Evolutionary conservation across 139 green algal genomes (phyloP), one percentile per base, ranked within the genome.

Genomic region (Asterochloris sp.): DNA sequence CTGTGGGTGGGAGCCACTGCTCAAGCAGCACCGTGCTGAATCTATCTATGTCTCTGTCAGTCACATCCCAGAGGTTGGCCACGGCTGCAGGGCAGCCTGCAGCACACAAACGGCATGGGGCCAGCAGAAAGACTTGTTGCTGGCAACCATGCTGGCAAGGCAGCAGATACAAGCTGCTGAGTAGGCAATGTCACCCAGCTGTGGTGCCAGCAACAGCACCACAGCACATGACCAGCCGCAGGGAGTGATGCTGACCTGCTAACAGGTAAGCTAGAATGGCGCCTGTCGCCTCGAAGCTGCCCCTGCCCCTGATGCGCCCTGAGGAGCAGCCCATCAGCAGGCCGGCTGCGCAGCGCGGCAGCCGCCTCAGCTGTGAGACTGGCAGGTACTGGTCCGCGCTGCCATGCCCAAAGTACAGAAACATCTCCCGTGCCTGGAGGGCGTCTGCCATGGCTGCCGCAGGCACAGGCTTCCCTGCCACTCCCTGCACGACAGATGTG

Each of bases 51-150:
- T 98, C 96, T 12, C 89, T 76, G 80, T 98, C 96, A 13, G 96
- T 98, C n/a, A 98, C 96, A 82, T 98, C 96, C 96, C 96, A 98
- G 29, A 98, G 89, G 87, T 97, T 98, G 62, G 88, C 95, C 28
- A 98, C 90, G 8, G 90, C 89, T 13, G 87, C 87, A 0, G 96
- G 96, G 83, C 90, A 94, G 13, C 95, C 96, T 91, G 90, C 82
- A 68, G 10, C n/a, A 13, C 11, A 78, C 24, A 71, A 1, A 71
- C 8, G 19, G 14, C 69, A 54, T 76, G 23, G 66, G 66, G 17
- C 21, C 66, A 71, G 17, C 21, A 71, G 21, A 10, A 26, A 21
- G 21, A 9, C 66, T 71, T 10, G 8, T 21, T 24, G 66, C 17
- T 71, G 66, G 17, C 21, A 24, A 21, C 9, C 19, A 24, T 12